Evolutionary conservation across 2,329 filamentous ascomycete genomes (phyloP), one percentile per base, ranked within the genome.

Genomic region (Ploettnerulaceae sp.): DNA sequence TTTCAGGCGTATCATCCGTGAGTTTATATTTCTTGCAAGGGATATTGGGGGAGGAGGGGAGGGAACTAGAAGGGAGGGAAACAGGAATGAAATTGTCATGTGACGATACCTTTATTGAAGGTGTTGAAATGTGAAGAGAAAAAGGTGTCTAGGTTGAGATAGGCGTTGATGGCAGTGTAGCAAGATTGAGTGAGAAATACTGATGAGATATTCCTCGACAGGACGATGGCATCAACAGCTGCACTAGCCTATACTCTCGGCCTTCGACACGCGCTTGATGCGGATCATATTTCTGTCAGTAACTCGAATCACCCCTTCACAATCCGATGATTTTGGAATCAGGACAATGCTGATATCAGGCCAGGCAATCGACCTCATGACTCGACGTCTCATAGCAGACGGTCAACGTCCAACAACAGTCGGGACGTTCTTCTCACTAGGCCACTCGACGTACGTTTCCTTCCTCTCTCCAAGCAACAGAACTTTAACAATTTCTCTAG

Each of bases 261-360:
- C 2, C 76, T 97, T 9, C 84, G 91, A 32, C 91, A 97, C 71
- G 91, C 91, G n/a, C 79, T 97, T 34, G 93, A 97, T 62, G 93
- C 91, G n/a, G 91, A 97, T 67, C 93, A 97, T 63, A 87, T 87
- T 54, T 58, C 49, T 58, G 91, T 41, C 7, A 39, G 36, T 26
- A 7, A 11, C 12, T 2, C 1, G n/a, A 7, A 8, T 14, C 7
- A 6, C 6, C 9, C 11, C 32, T 2, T 11, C 9, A 3, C 7
- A 2, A n/a, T 14, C 5, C 18, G 7, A 21, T 7, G 8, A 14
- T 15, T 9, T 25, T 6, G 1, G 12, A 12, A 26, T 41, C 26
- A 29, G 14, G 3, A 3, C 3, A 29, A 29, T 17, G 31, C 15
- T 22, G 15, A 35, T 12, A 12, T 3, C n/a, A 17, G 26, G 14